These are phyloP conservation scores for Macrolepiota albuminosa DNA, from an alignment of 768 basidiomycete species.

Conservation along the genomic window DNA sequence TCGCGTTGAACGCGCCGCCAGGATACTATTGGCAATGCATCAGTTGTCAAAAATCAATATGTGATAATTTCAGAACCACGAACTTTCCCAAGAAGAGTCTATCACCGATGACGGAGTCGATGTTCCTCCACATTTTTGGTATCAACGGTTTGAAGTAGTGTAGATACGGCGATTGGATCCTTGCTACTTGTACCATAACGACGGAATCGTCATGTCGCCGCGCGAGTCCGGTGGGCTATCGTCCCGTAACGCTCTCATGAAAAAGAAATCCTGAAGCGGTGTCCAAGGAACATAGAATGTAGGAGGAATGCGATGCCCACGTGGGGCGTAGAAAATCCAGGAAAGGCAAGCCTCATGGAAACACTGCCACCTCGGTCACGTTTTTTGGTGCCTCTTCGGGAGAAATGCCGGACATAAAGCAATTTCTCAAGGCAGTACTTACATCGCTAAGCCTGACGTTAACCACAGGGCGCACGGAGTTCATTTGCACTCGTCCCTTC, in stretches of 20 bases:
- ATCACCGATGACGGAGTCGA: slow-evolving; percentile 60
- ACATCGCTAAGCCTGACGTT: background rate
- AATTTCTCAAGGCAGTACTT: slow-evolving; percentile 26
- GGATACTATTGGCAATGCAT: slow-evolving; percentile 40
- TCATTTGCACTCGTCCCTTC: background rate
- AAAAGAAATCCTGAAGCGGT: slow-evolving; percentile 24
- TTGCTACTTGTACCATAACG: slow-evolving; percentile 20
- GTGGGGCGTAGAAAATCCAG: slow-evolving; percentile 11
- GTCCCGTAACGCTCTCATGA: slow-evolving; percentile 7
- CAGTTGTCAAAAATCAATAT: slow-evolving; percentile 11
- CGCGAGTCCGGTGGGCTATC: slow-evolving; percentile 12
- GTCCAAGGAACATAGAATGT: slow-evolving; percentile 21
- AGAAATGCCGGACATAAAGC: slow-evolving; percentile 19
- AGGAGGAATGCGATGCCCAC: slow-evolving; percentile 22
- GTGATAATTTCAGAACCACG: slow-evolving; percentile 28
- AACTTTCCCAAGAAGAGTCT: slow-evolving; percentile 73
- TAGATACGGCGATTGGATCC: slow-evolving; percentile 5
- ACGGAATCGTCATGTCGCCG: slow-evolving; percentile 22
- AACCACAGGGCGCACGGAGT: background rate
- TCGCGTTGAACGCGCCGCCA: slow-evolving; percentile 67
- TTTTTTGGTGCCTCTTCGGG: slow-evolving; percentile 20
- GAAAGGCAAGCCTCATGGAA: slow-evolving; percentile 12
- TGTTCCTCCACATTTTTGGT: slow-evolving; percentile 57
- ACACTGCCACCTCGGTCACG: slow-evolving; percentile 16
- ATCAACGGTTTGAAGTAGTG: slow-evolving; percentile 10